phyloP scores from a whole-genome alignment of 257 asterid genomes.

The Solanum rostratum region DNA sequence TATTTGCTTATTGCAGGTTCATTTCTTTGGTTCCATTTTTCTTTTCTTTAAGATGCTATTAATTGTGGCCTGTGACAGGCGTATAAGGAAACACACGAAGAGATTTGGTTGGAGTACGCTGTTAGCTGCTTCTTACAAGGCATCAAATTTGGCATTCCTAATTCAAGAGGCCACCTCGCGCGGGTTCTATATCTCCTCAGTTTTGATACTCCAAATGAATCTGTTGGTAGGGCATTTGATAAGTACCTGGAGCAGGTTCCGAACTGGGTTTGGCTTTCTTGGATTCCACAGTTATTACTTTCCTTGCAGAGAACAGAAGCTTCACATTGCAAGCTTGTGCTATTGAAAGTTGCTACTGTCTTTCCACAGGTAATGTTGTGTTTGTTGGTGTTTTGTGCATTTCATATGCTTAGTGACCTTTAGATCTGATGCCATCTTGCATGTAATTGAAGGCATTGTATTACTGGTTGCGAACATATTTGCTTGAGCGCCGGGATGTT shows the following conservation, averaged over 20 bases:
- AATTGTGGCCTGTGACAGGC: constrained; percentile 44
- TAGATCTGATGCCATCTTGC: constrained; percentile 8
- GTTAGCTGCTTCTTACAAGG: constrained; percentile 99
- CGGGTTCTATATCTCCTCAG: constrained; percentile 95
- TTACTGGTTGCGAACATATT: constrained; percentile 97
- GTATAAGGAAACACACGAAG: constrained; percentile 84
- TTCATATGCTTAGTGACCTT: constrained; percentile 3
- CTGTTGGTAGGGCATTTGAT: constrained; percentile 94
- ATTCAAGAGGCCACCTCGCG: constrained; percentile 95
- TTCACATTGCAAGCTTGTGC: constrained; percentile 89
- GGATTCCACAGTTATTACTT: constrained; percentile 94
- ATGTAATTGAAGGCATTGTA: constrained; percentile 63
- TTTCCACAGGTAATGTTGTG: constrained; percentile 74
- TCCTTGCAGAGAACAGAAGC: constrained; percentile 95
- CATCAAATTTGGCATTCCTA: constrained; percentile 83
- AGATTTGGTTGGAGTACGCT: constrained; percentile 89
- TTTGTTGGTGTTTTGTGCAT: background rate
- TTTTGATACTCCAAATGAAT: constrained; percentile 87
- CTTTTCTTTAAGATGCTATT: constrained; percentile 2
- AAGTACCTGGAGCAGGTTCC: constrained; percentile 90
- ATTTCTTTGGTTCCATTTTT: background rate
- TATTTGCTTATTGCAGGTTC: constrained; percentile 1
- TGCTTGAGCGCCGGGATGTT: constrained; percentile 97
- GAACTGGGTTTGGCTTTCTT: constrained; percentile 93
- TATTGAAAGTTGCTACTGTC: constrained; percentile 75